phyloP scores from a whole-genome alignment of 1,284 basidiomycete species.

The Agroathelia rolfsii region DNA sequence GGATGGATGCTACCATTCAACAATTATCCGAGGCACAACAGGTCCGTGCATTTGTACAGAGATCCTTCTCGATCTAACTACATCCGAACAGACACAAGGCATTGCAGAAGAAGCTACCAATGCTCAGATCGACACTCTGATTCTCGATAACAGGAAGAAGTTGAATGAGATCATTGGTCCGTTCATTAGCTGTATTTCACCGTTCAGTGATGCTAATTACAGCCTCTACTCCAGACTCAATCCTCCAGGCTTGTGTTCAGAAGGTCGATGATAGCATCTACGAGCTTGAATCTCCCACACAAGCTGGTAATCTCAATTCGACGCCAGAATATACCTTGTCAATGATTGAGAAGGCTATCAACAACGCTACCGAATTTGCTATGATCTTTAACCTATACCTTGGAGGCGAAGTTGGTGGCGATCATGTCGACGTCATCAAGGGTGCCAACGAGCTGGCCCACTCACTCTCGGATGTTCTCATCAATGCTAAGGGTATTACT shows the following conservation, averaged over 20 bases:
- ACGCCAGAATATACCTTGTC: conserved; percentile 98
- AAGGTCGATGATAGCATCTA: conserved; percentile 97
- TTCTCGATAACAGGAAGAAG: conserved; percentile 96
- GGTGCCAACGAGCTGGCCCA: conserved; percentile 95
- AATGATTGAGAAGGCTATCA: conserved; percentile 95
- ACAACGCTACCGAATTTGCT: conserved; percentile 93
- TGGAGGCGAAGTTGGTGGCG: conserved; percentile 80
- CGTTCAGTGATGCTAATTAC: conserved; percentile 1
- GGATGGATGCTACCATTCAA: conserved; percentile 90
- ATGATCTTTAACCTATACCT: conserved; percentile 91
- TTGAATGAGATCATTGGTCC: conserved; percentile 93
- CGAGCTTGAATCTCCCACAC: conserved; percentile 91
- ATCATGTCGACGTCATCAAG: conserved; percentile 98
- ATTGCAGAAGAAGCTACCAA: conserved; percentile 84
- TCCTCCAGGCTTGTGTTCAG: conserved; percentile 91
- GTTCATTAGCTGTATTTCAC: conserved; percentile 13
- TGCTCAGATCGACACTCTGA: conserved; percentile 93
- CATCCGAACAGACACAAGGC: conserved; percentile 55
- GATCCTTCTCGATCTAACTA: conserved; percentile 7
- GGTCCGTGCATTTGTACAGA: conserved; percentile 30
- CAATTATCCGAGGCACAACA: conserved; percentile 83
- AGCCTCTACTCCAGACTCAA: conserved; percentile 61
- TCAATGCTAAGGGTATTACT: conserved; percentile 93
- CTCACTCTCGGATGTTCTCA: conserved; percentile 82
- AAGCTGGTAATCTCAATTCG: conserved; percentile 89